Base-by-base conservation (phyloP, 306 rosid species). In the Medicago lupulina region DNA sequence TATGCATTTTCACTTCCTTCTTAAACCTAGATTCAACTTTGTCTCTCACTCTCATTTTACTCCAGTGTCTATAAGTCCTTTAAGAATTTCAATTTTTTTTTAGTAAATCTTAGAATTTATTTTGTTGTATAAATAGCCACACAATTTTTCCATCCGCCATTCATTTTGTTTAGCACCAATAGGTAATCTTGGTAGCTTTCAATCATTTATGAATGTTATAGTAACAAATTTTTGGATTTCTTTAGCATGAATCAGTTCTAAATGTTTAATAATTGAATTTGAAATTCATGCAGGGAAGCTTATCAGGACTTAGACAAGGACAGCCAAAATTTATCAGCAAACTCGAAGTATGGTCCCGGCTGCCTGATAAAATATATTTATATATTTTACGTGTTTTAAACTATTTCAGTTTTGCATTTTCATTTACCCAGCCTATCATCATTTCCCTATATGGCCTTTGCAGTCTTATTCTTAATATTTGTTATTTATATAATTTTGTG, bases 271-370 rank as follows among this genome's bases (percentile, higher is more conserved):
- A 28, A 28, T 28, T 28, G 16, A 49, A 76, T 38, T 73, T 67
- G 79, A 17, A 77, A 81, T 65, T 53, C 51, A 60, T 87, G 87
- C 93, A 95, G 99, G 99, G 99, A 81, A 88, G 87, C 85, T 85
- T 95, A 87, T 89, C 89, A 49, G 99, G 99, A 18, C 99, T 85
- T 88, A 90, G 99, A 84, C 93, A 92, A 88, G 97, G 99, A 62
- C 97, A 90, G 46, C 97, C 97, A 43, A 92, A 88, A 58, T 90
- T 95, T 79, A 92, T 95, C 81, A 92, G 97, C 72, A 92, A 87
- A 87, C 87, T 95, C 64, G 99, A 95, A 75, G 99, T 95, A 87
- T 71, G 93, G 76, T 82, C 82, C 74, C 71, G 18, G 54, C 64
- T 76, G 39, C 61, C 55, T 67, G 18, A 70, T 73, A 1, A 28